These are phyloP conservation scores for Candida silvatica DNA, from an alignment of 805 yeast species.

Conservation along the genomic window DNA sequence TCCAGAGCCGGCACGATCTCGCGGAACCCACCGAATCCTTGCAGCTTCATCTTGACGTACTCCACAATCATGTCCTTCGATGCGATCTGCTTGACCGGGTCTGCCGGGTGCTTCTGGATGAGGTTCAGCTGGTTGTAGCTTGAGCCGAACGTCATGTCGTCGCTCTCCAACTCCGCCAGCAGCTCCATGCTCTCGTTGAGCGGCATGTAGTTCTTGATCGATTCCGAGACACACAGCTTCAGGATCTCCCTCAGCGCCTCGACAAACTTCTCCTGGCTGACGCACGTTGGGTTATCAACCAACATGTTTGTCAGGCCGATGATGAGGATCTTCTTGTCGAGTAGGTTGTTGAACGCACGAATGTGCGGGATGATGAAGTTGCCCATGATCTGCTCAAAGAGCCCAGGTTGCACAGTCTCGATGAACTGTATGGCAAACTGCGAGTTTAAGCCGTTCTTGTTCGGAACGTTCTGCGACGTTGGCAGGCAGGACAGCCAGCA, in stretches of 20 bases:
- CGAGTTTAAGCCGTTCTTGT: conserved; percentile 19
- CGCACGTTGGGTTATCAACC: conserved; percentile 27
- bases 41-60: conserved; percentile 19
- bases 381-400: conserved; percentile 41
- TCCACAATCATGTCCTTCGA: conserved; percentile 25
- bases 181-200: conserved; percentile 33
- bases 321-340: conserved; percentile 37
- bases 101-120: conserved; percentile 52
- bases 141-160: conserved; percentile 71
- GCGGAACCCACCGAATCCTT: not conserved
- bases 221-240: conserved; percentile 24
- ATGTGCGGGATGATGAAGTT: conserved; percentile 44
- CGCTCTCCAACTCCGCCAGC: conserved; percentile 52
- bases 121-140: conserved; percentile 67
- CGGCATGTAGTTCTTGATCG: conserved; percentile 24
- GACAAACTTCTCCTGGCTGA: conserved; percentile 28
- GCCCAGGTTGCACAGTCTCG: conserved; percentile 62
- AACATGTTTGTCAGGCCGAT: conserved; percentile 40
- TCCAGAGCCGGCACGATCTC: not conserved
- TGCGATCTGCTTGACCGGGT: conserved; percentile 54
- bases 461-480: conserved; percentile 21
- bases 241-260: conserved; percentile 36
- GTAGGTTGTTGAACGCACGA: conserved; percentile 30
- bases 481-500: conserved; percentile 22
- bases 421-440: conserved; percentile 52